Base-by-base conservation (phyloP, 768 basidiomycete species). In the Mycena haematopus region DNA sequence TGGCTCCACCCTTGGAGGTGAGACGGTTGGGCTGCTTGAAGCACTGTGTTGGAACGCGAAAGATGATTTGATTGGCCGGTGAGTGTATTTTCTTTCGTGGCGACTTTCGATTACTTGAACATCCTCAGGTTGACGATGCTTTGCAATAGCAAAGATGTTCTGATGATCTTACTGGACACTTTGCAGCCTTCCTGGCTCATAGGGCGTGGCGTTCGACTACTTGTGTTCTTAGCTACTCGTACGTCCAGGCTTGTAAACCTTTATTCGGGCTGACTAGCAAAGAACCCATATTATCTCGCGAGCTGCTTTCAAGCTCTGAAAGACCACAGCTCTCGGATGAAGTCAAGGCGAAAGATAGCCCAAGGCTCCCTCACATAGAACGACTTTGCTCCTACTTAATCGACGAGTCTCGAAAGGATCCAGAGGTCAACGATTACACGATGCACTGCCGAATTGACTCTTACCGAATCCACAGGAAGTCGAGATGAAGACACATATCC, bases 181-280 rank as follows among this genome's bases (percentile, higher is more conserved):
- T 73, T 75, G 24, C 88, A 87, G 54, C 84, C 88, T 2, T 62
- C 69, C 6, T 82, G 82, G 78, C 71, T 91, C 27, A 71, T 90
- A 9, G 71, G 75, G 50, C 78, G 80, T 14, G 77, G 79, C 40
- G 73, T 80, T 19, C 80, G 83, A n/a, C 64, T 88, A 15, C 74
- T 92, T 27, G 71, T 82, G 19, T 72, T 86, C 56, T 70, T 90
- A 42, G 84, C 84, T 21, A 83, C 84, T 36, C 79, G 86, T 88
- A 68, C 63, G 87, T 76, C 52, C 25, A 61, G 21, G 22, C 44
- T 46, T 66, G 15, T 65, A 36, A 51, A 58, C 8, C 14, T 44
- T 51, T 51, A 27, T 24, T 53, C 58, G 45, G 38, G 22, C 52
- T 58, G 60, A 64, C 52, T 31, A 57, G 17, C 33, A 44, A 29